Evolutionary conservation across 192 early-diverging fungal species (phyloP).

Genomic region (Podila epicladia): DNA sequence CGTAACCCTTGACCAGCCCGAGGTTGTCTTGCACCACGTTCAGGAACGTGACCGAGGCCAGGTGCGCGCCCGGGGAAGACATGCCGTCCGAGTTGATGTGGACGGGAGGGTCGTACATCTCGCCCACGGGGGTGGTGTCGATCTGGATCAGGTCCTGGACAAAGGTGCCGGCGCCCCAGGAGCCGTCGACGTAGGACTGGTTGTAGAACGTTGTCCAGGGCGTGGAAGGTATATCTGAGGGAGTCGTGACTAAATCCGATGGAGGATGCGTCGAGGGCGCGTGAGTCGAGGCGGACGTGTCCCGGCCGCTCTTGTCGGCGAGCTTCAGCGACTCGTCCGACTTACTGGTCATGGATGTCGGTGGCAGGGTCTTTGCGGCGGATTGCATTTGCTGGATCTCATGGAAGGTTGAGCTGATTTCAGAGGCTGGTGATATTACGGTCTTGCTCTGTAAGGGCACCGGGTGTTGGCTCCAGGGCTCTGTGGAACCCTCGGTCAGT

Average conservation of each 20-base stretch:
- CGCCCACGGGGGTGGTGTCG: slow-evolving; percentile 9
- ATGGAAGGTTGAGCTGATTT: background rate
- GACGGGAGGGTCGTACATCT: background rate
- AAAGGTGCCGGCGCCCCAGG: slow-evolving; percentile 40
- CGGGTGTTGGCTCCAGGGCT: background rate
- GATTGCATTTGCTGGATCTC: background rate
- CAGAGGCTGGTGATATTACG: background rate
- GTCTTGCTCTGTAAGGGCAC: background rate
- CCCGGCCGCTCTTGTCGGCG: background rate
- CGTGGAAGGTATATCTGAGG: background rate
- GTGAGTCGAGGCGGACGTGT: no score
- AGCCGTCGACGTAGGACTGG: slow-evolving; percentile 31
- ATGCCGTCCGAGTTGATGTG: background rate
- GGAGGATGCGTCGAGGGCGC: no score
- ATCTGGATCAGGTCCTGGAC: slow-evolving; percentile 31
- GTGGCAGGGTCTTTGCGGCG: background rate
- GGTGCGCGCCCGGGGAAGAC: background rate
- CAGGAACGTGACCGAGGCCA: slow-evolving; percentile 20
- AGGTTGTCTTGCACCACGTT: slow-evolving; percentile 30
- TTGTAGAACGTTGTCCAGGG: slow-evolving; percentile 11
- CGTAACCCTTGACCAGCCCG: slow-evolving; percentile 16
- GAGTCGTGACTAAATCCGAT: no score
- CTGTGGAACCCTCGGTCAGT: background rate
- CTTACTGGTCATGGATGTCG: background rate
- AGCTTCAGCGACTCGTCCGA: background rate